Percentiles rank a stretch among this genome's conserved stretches.
phyloP scores from a whole-genome alignment of 176 grass and related monocot genomes.

The Hyparrhenia diplandra region DNA sequence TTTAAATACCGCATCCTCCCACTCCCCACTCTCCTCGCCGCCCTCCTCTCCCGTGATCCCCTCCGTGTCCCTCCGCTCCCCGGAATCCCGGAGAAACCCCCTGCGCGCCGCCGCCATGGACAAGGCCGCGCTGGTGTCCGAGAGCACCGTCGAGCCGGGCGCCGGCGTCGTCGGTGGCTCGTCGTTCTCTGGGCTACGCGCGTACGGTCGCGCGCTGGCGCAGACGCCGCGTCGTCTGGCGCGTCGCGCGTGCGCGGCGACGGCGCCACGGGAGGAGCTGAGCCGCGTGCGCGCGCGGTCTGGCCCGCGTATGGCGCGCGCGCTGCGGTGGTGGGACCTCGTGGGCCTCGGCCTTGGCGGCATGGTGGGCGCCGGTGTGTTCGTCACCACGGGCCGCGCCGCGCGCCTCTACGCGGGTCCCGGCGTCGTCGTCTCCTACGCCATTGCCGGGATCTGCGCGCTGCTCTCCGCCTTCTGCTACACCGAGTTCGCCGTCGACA shows the following conservation, averaged over 20 bases:
- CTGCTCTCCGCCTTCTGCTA: constrained; percentile 97
- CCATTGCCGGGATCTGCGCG: constrained; percentile 92
- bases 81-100: background rate
- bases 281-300: constrained; percentile 51
- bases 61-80: background rate
- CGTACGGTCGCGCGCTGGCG: constrained; percentile 44
- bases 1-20: background rate
- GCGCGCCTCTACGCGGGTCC: constrained; percentile 28
- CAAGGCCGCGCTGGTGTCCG: constrained; percentile 20
- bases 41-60: background rate
- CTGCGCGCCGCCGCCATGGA: background rate
- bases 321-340: constrained; percentile 66
- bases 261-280: constrained; percentile 57
- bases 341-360: constrained; percentile 56
- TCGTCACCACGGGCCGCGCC: constrained; percentile 53
- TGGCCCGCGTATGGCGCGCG: constrained; percentile 39
- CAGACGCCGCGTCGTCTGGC: constrained; percentile 36
- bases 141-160: background rate
- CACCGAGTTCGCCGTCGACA: constrained; percentile 96
- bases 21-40: background rate
- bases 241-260: constrained; percentile 40
- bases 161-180: constrained; percentile 21
- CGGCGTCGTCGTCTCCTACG: constrained; percentile 57
- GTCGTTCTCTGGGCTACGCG: constrained; percentile 30
- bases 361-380: constrained; percentile 62